Conservation (phyloP, 768 basidiomycete genomes). For the Neoboletus brunneissimus region DNA sequence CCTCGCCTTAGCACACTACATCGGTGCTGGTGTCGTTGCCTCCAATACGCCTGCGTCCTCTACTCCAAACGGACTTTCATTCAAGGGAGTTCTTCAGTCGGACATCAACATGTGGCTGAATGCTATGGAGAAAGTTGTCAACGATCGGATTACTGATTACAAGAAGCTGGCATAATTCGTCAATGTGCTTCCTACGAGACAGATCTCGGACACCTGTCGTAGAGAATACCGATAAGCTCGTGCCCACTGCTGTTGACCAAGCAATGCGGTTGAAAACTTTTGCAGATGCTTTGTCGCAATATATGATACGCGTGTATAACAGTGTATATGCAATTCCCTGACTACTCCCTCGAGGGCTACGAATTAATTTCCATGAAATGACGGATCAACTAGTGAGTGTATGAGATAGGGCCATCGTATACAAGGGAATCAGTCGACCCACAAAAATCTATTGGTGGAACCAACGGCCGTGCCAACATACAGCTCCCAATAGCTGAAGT, state of each 20-base stretch:
- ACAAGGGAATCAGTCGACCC: slow-evolving; percentile 7
- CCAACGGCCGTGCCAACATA: background rate
- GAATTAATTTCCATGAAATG: slow-evolving; percentile 17
- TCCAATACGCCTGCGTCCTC: slow-evolving; percentile 14
- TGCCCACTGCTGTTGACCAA: background rate
- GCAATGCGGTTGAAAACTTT: background rate
- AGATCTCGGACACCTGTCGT: background rate
- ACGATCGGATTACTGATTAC: slow-evolving; percentile 52
- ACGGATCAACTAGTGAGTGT: slow-evolving; percentile 22
- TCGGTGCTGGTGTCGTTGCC: slow-evolving; percentile 46
- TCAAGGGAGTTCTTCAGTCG: slow-evolving; percentile 16
- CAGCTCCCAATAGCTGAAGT: background rate
- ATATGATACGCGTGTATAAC: background rate
- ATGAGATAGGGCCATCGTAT: background rate
- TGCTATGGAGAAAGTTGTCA: slow-evolving; percentile 78
- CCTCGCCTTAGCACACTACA: slow-evolving; percentile 82
- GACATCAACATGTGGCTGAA: slow-evolving; percentile 73
- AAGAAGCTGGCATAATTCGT: slow-evolving; percentile 39
- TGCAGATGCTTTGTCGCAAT: background rate
- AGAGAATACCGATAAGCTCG: background rate
- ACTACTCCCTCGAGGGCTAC: background rate
- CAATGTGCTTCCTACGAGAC: background rate
- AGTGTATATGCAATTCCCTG: slow-evolving; percentile 5
- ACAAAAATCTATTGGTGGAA: slow-evolving; percentile 24
- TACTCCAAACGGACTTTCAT: slow-evolving; percentile 2